These are phyloP conservation scores for Cicer arietinum DNA, from an alignment of 306 rosid genomes.

Conservation along the genomic window DNA sequence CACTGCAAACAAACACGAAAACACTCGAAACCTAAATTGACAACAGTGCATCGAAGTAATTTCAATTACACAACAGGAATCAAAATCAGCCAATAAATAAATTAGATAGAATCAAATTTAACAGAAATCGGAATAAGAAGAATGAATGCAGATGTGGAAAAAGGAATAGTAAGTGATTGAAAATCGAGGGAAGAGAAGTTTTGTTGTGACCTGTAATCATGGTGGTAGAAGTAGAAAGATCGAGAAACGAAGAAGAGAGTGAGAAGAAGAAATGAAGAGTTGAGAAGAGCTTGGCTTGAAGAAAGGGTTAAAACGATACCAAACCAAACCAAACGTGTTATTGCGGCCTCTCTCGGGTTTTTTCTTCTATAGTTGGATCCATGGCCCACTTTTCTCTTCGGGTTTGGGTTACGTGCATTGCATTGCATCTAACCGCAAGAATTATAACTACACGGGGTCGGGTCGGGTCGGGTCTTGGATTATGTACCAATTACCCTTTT, in stretches of 20 bases:
- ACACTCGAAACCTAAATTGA: conserved; percentile 37
- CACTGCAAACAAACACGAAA: conserved; percentile 4
- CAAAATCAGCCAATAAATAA: neutral
- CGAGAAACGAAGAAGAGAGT: conserved; percentile 29
- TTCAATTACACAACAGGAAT: conserved; percentile 34
- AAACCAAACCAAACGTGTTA: conserved; percentile 5
- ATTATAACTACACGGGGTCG: no score
- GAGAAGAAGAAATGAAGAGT: conserved; percentile 33
- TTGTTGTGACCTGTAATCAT: conserved; percentile 75
- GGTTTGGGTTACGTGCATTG: no score
- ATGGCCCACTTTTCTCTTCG: no score
- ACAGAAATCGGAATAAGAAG: neutral
- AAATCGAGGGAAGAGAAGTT: conserved; percentile 40
- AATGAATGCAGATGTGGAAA: conserved; percentile 18
- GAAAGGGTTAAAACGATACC: conserved; percentile 56
- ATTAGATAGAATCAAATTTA: neutral
- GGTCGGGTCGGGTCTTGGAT: no score
- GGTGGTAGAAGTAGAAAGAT: conserved; percentile 51
- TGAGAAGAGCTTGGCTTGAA: conserved; percentile 66
- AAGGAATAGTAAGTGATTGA: neutral
- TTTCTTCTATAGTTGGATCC: no score
- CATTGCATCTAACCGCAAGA: no score
- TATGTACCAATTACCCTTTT: no score
- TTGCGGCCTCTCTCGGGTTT: no score
- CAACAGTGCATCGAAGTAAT: conserved; percentile 40